Base-by-base conservation (phyloP, 129 eudicot species). In the Logfia minima region DNA sequence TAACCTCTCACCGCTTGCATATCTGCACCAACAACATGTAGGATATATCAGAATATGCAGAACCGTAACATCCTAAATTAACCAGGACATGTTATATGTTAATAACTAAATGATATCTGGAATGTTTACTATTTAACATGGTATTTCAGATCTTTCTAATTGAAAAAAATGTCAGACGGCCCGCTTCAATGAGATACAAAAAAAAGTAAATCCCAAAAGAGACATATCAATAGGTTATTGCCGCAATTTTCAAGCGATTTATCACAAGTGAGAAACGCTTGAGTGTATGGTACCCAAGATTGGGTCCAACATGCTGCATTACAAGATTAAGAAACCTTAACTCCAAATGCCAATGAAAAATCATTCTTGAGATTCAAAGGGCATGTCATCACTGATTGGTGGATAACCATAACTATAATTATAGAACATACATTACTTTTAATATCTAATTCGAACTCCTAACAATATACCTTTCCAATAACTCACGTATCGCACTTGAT, bases 1-100 rank as follows among this genome's bases (percentile, higher is more conserved):
- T 83, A 91, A 82, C 60, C 85, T 90, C 78, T 95, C 96, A 16
- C 99, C 99, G 77, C 84, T 79, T 78, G 78, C 84, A 82, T 92
- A 92, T 78, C 98, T 92, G 85, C 75, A 83, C 60, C 37, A 63
- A 75, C 39, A 75, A 72, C 24, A 68, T 75, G 18, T 23, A 74
- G 60, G 17, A 65, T 41, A 28, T n/a, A 58, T 41, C 55, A 72
- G 58, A 70, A 82, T 66, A 56, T 19, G 62, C 26, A n/a, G 22
- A 56, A n/a, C 23, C 62, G n/a, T 56, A 56, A 56, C 55, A 48
- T 14, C n/a, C 53, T 45, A 45, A 45, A 45, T 18, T 13, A 43
- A 19, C 32, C 23, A 19, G 34, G 2, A 70, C 18, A 78, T 24
- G 58, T 61, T 68, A 77, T 23, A 67, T 21, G 17, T 5, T 16